phyloP scores from a whole-genome alignment of 2,329 filamentous ascomycete species.

The Colletotrichum sp. region DNA sequence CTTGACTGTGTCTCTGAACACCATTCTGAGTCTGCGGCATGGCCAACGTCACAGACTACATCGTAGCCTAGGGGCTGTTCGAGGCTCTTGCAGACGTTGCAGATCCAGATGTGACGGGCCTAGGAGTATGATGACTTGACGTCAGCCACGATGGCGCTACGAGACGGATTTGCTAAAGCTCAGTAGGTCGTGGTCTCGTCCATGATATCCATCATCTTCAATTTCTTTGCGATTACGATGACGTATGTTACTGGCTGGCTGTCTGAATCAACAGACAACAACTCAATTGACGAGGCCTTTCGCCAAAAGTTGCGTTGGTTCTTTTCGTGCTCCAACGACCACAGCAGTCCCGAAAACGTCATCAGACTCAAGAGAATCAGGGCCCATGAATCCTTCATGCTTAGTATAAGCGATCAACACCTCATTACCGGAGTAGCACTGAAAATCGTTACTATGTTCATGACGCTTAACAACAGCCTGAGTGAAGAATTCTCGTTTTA shows the following conservation, averaged over 20 bases:
- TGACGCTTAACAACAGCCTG: neutral
- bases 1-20: fast-evolving
- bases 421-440: neutral
- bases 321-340: neutral
- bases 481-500: neutral
- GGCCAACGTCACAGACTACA: neutral
- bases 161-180: neutral
- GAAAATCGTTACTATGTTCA: neutral
- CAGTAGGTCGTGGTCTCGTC: neutral
- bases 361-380: neutral
- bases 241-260: neutral
- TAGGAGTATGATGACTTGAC: neutral
- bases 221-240: neutral
- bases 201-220: neutral
- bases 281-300: neutral
- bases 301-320: neutral
- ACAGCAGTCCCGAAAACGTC: neutral
- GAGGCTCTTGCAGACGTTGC: neutral
- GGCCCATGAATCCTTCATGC: neutral
- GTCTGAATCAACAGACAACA: neutral
- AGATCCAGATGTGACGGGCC: neutral
- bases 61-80: neutral
- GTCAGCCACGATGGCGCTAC: no score
- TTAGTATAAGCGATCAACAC: neutral
- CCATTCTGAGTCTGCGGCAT: neutral